A percentile compares a stretch with the other conserved stretches of the same genome.
Conservation (phyloP, 2,329 filamentous ascomycete genomes). For the Penicillium psychrosexuale region DNA sequence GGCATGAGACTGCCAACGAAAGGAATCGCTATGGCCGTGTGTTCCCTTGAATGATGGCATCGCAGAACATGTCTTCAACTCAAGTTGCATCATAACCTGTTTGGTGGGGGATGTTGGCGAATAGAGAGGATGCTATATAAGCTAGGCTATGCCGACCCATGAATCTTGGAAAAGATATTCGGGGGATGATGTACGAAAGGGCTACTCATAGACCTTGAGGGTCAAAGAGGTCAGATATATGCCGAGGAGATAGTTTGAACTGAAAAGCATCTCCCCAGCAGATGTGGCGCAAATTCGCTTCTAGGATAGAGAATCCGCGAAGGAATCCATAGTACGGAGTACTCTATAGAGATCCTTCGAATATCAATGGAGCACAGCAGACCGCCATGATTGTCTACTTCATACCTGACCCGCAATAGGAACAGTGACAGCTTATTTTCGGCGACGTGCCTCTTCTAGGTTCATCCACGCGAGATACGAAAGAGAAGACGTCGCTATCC, state of each 20-base stretch:
- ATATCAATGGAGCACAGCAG: constrained; percentile 6
- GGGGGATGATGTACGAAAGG: not conserved
- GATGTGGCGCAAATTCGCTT: not conserved
- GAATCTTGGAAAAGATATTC: not conserved
- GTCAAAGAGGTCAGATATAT: not conserved
- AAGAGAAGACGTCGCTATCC: constrained; percentile 1
- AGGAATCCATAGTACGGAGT: not conserved
- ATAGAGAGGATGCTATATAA: not conserved
- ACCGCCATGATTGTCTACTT: constrained; percentile 12
- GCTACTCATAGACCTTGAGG: not conserved
- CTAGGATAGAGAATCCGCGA: constrained; percentile 7
- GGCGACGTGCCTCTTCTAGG: constrained; percentile 14
- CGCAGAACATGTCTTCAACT: constrained; percentile 9
- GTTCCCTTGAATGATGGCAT: constrained; percentile 7
- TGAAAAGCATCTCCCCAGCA: not conserved
- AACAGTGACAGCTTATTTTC: constrained; percentile 6
- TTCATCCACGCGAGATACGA: constrained; percentile 22
- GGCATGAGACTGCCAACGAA: not conserved
- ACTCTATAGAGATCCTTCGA: constrained; percentile 1
- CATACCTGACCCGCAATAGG: constrained; percentile 1
- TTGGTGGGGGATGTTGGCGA: not conserved
- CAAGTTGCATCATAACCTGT: constrained; percentile 1
- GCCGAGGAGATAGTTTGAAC: not conserved
- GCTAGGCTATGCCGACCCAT: not conserved
- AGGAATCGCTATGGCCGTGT: not conserved